Conservation (phyloP, 768 basidiomycete species). For the Pisolithus orientalis region DNA sequence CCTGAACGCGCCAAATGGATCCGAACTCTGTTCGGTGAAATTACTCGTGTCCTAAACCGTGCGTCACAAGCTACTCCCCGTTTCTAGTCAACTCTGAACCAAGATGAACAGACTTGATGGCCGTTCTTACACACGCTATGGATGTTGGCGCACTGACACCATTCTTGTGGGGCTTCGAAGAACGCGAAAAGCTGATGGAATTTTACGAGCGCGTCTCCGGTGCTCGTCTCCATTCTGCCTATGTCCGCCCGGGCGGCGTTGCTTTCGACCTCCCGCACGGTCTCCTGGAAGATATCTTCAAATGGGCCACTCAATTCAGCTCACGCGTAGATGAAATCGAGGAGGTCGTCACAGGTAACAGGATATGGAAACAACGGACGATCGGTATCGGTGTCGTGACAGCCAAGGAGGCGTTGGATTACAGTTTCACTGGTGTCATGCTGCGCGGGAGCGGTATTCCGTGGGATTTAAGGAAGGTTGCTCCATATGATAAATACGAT, state of each 20-base stretch:
- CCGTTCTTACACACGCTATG: slow-evolving; percentile 91
- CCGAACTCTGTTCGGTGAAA: slow-evolving; percentile 92
- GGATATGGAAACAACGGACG: slow-evolving; percentile 97
- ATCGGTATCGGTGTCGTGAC: slow-evolving; percentile 86
- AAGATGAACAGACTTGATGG: slow-evolving; percentile 74
- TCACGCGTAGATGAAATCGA: slow-evolving; percentile 94
- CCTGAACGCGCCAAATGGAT: slow-evolving; percentile 99
- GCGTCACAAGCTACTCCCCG: slow-evolving; percentile 21
- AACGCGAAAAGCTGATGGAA: slow-evolving; percentile 99
- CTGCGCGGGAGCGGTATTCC: slow-evolving; percentile 86
- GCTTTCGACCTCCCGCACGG: slow-evolving; percentile 97
- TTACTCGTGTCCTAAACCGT: slow-evolving; percentile 95
- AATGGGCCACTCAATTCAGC: slow-evolving; percentile 93
- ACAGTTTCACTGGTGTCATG: slow-evolving; percentile 96
- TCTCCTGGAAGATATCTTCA: slow-evolving; percentile 97
- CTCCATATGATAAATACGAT: slow-evolving; percentile 95
- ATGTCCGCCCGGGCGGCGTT: slow-evolving; percentile 95
- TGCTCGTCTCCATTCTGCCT: slow-evolving; percentile 95
- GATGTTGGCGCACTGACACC: slow-evolving; percentile 98
- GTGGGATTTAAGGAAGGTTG: slow-evolving; percentile 91
- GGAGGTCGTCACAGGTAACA: slow-evolving; percentile 94
- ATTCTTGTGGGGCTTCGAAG: slow-evolving; percentile 99
- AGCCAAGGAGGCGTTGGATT: slow-evolving; percentile 87
- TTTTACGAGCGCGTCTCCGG: slow-evolving; percentile 99
- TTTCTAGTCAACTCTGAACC: slow-evolving; percentile 1